Conservation (phyloP, 176 grass and related monocot species). For the Calamus simplicifolius region DNA sequence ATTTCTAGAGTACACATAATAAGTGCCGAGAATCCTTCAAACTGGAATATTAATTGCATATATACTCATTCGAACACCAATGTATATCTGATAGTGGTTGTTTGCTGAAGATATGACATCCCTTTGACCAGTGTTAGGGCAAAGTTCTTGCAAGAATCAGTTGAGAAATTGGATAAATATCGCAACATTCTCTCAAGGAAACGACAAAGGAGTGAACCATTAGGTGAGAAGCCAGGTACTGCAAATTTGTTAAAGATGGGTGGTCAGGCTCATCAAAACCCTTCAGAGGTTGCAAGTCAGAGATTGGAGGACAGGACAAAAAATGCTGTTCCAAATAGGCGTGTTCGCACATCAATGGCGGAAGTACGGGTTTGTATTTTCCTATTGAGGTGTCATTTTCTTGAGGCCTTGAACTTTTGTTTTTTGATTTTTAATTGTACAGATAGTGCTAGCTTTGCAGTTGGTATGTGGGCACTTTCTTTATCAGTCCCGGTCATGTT, state of each 20-base stretch:
- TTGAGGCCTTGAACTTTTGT: not conserved
- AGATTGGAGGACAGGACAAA: conserved; percentile 54
- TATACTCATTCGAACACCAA: no score
- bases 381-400: conserved; percentile 6
- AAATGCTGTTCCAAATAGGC: conserved; percentile 47
- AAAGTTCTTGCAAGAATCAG: conserved; percentile 46
- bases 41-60: no score
- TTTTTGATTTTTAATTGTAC: no score
- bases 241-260: conserved; percentile 33
- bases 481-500: no score
- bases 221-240: conserved; percentile 27
- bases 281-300: conserved; percentile 27
- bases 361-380: conserved; percentile 66
- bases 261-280: conserved; percentile 30
- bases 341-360: conserved; percentile 49
- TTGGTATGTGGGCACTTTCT: no score
- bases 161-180: conserved; percentile 57
- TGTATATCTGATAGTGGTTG: not conserved
- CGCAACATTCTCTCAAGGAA: conserved; percentile 50
- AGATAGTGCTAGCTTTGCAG: no score
- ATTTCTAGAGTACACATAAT: no score
- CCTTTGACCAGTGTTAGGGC: conserved; percentile 45
- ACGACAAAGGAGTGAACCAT: conserved; percentile 43
- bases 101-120: conserved; percentile 2
- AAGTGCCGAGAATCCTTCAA: no score